Base-by-base conservation (phyloP, 148 eudicot species). In the Rheum nobile region DNA sequence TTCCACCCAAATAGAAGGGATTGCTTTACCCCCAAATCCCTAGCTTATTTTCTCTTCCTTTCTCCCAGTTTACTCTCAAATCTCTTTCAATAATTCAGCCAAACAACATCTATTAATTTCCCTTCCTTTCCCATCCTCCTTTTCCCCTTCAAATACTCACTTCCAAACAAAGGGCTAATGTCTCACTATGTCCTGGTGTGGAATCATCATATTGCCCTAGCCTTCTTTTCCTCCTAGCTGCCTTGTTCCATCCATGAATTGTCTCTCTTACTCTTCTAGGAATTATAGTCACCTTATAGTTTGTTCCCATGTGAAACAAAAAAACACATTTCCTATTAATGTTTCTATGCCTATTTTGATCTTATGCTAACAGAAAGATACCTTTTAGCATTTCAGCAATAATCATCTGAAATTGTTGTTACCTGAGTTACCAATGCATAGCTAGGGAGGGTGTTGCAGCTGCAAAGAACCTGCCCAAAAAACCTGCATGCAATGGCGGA, bases 231-330 rank as follows among this genome's bases (percentile, higher is more conserved):
- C 88, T 87, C 85, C 84, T 84, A 67, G 89, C 82, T 34, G 21
- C 86, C 81, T 90, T 93, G 38, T 86, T 84, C 98, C 91, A 93
- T 41, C 98, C 93, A 17, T 85, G 96, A 57, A 93, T 82, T 12
- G 96, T 93, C 67, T 93, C 98, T 74, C 98, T 82, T 80, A 93
- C 86, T 80, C 93, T 79, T 61, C 83, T 87, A 39, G 98, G 96
- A 67, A 93, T 93, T 63, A 93, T 38, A 75, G 98, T 96, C 22
- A 96, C 98, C 85, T 93, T 93, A 80, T 90, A 90, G 79, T 93
- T 93, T 75, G 98, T 88, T 67, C 98, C 98, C 98, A 92, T 92
- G 96, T 92, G 81, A 65, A 76, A 74, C 32, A 13, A 13, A 10
- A n/a, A 22, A 2, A 9, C 5, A 19, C 4, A 35, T 35, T 35